These are phyloP conservation scores for Pelargonium myrrhifolium DNA, from an alignment of 441 rosid species.

Conservation along the genomic window DNA sequence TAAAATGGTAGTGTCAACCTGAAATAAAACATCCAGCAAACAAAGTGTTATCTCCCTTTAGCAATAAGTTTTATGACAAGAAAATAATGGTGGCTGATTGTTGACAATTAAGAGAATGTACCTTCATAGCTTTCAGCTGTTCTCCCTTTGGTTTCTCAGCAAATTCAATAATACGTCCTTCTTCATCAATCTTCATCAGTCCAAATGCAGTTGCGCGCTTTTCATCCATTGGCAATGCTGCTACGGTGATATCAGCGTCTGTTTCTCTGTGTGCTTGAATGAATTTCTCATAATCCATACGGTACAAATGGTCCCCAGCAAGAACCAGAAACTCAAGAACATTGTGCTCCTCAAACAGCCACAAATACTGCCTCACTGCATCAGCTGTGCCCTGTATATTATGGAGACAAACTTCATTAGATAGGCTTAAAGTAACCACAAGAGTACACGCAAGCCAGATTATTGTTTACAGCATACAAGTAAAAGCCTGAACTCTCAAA, in stretches of 20 bases:
- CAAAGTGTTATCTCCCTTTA: background rate
- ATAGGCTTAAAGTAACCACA: slow-evolving; percentile 5
- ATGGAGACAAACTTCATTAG: slow-evolving; percentile 10
- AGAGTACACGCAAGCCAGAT: background rate
- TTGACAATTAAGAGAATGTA: slow-evolving; percentile 13
- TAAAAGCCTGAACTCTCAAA: background rate
- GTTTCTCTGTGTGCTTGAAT: slow-evolving; percentile 93
- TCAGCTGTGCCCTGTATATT: slow-evolving; percentile 76
- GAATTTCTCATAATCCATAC: slow-evolving; percentile 92
- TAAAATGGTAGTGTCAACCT: slow-evolving; percentile 90
- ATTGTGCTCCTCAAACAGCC: slow-evolving; percentile 94
- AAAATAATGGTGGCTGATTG: background rate
- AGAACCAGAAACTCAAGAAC: slow-evolving; percentile 80
- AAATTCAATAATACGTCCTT: slow-evolving; percentile 83
- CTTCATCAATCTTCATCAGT: slow-evolving; percentile 91
- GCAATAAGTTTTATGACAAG: background rate
- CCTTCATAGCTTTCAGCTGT: slow-evolving; percentile 86
- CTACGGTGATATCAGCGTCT: slow-evolving; percentile 91
- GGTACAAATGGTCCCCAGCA: slow-evolving; percentile 90
- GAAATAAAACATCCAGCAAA: slow-evolving; percentile 10
- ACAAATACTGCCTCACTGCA: slow-evolving; percentile 88
- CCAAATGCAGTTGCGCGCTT: slow-evolving; percentile 87
- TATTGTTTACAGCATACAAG: background rate
- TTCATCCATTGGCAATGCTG: slow-evolving; percentile 95
- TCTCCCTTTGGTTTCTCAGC: slow-evolving; percentile 94